Conservation (phyloP, 2,329 filamentous ascomycete species). For the Cercospora berteroae region DNA sequence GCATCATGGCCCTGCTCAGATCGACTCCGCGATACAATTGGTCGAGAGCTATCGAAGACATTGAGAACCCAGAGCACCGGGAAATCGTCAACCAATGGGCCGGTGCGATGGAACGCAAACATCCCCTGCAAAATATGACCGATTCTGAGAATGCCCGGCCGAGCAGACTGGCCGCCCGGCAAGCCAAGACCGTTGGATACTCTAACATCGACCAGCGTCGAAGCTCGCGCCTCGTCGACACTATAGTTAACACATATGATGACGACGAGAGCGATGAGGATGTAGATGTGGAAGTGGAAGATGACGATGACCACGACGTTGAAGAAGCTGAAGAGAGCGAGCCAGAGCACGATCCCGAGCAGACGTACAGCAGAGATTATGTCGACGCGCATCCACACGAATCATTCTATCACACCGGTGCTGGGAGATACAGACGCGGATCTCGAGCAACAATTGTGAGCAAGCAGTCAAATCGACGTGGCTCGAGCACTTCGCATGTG, state of each 20-base stretch:
- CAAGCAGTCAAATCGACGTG: conserved; percentile 13
- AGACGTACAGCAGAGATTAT: conserved; percentile 31
- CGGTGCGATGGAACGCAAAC: conserved; percentile 19
- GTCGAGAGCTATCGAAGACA: conserved; percentile 10
- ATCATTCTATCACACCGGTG: conserved; percentile 33
- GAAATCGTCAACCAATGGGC: conserved; percentile 22
- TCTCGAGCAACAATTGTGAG: conserved; percentile 13
- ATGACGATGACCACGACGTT: conserved; percentile 14
- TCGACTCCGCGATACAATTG: conserved; percentile 20
- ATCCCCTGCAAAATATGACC: conserved; percentile 6
- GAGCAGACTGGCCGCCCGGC: conserved; percentile 15
- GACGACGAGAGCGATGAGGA: conserved; percentile 19
- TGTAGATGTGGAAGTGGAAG: conserved; percentile 11
- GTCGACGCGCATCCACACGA: conserved; percentile 31
- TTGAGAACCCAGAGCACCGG: conserved; percentile 11
- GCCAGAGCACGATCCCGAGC: conserved; percentile 18
- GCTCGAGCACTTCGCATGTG: conserved; percentile 18
- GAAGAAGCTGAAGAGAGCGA: conserved; percentile 11
- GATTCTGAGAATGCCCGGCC: neutral
- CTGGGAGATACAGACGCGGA: conserved; percentile 31
- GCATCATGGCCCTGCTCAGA: conserved; percentile 19
- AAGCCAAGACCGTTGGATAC: conserved; percentile 19
- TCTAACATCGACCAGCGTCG: conserved; percentile 23
- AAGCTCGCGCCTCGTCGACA: conserved; percentile 24
- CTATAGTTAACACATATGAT: conserved; percentile 16